These are phyloP conservation scores for Aplosporella prunicola DNA, from an alignment of 2,329 filamentous ascomycete genomes.

Conservation along the genomic window DNA sequence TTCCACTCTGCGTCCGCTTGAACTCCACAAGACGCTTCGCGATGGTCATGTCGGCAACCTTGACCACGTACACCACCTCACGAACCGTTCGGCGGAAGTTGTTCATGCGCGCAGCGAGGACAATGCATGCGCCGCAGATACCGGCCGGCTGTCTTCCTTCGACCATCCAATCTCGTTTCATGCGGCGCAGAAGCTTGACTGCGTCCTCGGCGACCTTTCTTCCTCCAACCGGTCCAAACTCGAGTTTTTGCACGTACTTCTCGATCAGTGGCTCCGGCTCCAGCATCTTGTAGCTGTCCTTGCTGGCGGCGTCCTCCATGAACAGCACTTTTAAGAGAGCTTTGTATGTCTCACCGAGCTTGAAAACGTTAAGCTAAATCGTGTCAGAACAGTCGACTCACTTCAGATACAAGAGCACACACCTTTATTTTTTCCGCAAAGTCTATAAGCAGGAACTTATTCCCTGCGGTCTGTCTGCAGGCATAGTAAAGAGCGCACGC, in stretches of 20 bases:
- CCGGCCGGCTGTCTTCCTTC: slow-evolving; percentile 88
- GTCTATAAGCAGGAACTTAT: slow-evolving; percentile 89
- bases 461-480: slow-evolving; percentile 67
- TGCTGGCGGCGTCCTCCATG: slow-evolving; percentile 45
- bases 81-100: slow-evolving; percentile 88
- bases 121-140: slow-evolving; percentile 85
- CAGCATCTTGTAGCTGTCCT: slow-evolving; percentile 45
- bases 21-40: slow-evolving; percentile 89
- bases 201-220: slow-evolving; percentile 79
- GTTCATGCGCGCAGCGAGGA: slow-evolving; percentile 95
- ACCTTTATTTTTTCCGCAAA: slow-evolving; percentile 70
- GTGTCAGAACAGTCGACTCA: slow-evolving; percentile 16
- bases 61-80: slow-evolving; percentile 97
- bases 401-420: slow-evolving; percentile 1
- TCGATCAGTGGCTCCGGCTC: slow-evolving; percentile 85
- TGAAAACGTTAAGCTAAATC: slow-evolving; percentile 72
- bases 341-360: slow-evolving; percentile 83
- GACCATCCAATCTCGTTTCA: slow-evolving; percentile 97
- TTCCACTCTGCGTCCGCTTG: slow-evolving; percentile 72
- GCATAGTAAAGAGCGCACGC: slow-evolving; percentile 80
- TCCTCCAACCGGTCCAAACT: slow-evolving; percentile 74
- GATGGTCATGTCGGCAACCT: slow-evolving; percentile 89
- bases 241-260: slow-evolving; percentile 82
- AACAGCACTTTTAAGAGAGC: slow-evolving; percentile 59
- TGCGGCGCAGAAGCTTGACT: slow-evolving; percentile 75